Evolutionary conservation across 805 yeast species (phyloP).

Genomic region (Komagataella ulmi): DNA sequence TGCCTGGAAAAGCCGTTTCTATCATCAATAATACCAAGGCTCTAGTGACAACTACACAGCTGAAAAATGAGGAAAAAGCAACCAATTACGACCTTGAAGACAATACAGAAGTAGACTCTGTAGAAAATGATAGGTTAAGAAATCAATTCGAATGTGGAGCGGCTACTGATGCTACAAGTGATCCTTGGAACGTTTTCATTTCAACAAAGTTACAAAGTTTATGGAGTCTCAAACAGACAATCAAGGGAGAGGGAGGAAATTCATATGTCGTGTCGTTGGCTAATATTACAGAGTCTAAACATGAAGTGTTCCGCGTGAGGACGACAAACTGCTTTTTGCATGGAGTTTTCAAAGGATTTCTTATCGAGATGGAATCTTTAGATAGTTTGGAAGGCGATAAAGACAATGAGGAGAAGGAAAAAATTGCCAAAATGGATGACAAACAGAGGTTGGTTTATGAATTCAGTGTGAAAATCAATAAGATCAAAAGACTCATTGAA

Average conservation of each 20-base stretch:
- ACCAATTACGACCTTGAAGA: slow-evolving; percentile 8
- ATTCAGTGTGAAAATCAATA: slow-evolving; percentile 18
- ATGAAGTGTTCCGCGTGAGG: slow-evolving; percentile 38
- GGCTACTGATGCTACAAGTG: slow-evolving; percentile 29
- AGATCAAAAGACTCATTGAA: slow-evolving; percentile 18
- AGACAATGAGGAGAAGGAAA: slow-evolving; percentile 4
- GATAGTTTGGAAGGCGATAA: slow-evolving; percentile 9
- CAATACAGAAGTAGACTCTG: slow-evolving; percentile 12
- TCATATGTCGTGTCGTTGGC: slow-evolving; percentile 37
- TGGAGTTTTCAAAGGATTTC: slow-evolving; percentile 59
- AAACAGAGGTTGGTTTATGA: slow-evolving; percentile 14
- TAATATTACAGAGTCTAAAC: slow-evolving; percentile 9
- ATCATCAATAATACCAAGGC: slow-evolving; percentile 31
- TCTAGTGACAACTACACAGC: slow-evolving; percentile 13
- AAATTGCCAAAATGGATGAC: slow-evolving; percentile 4
- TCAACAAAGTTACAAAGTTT: slow-evolving; percentile 47
- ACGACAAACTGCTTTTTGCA: slow-evolving; percentile 64
- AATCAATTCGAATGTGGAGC: slow-evolving; percentile 21
- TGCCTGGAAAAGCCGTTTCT: slow-evolving; percentile 31
- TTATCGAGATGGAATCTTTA: slow-evolving; percentile 43
- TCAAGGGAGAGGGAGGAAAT: slow-evolving; percentile 67
- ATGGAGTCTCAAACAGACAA: slow-evolving; percentile 57
- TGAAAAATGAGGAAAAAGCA: slow-evolving; percentile 4
- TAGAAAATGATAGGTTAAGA: slow-evolving; percentile 11
- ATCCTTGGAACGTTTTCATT: slow-evolving; percentile 42